phyloP scores from a whole-genome alignment of 805 yeast species.

The Peterozyma toletana region DNA sequence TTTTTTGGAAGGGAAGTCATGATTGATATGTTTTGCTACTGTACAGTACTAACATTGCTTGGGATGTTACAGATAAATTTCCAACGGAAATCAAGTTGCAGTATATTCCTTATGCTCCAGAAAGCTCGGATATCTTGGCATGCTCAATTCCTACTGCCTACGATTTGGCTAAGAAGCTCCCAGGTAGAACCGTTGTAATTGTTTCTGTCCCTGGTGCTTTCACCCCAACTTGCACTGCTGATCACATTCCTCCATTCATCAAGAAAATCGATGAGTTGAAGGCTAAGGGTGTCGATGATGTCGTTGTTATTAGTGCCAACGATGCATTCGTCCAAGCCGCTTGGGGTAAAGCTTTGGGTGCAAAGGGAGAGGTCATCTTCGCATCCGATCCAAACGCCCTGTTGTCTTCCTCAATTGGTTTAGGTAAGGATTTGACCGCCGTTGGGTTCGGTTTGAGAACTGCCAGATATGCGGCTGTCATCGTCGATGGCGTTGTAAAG shows the following conservation, averaged over 20 bases:
- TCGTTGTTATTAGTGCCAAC: conserved; percentile 31
- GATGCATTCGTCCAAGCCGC: conserved; percentile 35
- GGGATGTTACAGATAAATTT: conserved; percentile 12
- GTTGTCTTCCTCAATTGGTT: conserved; percentile 56
- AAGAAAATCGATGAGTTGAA: conserved; percentile 25
- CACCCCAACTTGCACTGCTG: conserved; percentile 68
- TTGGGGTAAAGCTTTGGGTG: conserved; percentile 42
- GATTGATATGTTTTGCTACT: no score
- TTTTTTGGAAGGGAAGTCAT: no score
- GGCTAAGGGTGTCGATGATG: conserved; percentile 29
- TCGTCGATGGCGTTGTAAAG: conserved; percentile 31
- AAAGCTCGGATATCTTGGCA: conserved; percentile 26
- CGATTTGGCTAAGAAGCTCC: conserved; percentile 26
- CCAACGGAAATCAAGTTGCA: conserved; percentile 26
- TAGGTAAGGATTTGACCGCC: conserved; percentile 43
- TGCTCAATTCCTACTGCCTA: conserved; percentile 30
- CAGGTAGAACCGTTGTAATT: conserved; percentile 31
- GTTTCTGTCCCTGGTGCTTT: conserved; percentile 75
- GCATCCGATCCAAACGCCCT: conserved; percentile 60
- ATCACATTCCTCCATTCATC: conserved; percentile 33
- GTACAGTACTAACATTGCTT: neutral
- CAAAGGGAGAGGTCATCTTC: conserved; percentile 37
- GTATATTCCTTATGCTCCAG: conserved; percentile 34
- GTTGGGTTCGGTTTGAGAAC: conserved; percentile 54
- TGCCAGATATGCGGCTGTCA: conserved; percentile 65